Percentiles rank a stretch among this genome's conserved stretches.
These are phyloP conservation scores for Metschnikowia matae DNA, from an alignment of 805 yeast species.

Conservation along the genomic window DNA sequence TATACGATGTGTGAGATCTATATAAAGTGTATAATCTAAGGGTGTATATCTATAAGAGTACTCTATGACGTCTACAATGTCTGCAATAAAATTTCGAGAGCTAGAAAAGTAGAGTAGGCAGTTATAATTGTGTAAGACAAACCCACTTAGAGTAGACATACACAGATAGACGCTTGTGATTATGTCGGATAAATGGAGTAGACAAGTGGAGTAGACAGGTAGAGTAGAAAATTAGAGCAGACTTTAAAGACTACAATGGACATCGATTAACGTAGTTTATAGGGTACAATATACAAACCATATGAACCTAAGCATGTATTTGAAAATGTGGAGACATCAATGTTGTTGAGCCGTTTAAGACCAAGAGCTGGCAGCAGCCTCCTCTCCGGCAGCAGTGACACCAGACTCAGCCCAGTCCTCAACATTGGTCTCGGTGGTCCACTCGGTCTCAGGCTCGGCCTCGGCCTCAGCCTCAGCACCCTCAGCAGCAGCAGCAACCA, in stretches of 20 bases:
- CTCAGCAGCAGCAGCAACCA: constrained; percentile 44
- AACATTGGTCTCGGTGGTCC: constrained; percentile 54
- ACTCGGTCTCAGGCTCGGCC: constrained; percentile 54
- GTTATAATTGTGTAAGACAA: too few species aligned
- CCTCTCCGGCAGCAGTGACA: constrained; percentile 61
- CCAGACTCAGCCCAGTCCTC: constrained; percentile 64
- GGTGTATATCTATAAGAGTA: too few species aligned
- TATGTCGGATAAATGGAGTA: too few species aligned
- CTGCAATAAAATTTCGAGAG: too few species aligned
- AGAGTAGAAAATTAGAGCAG: too few species aligned
- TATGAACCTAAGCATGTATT: constrained; percentile 17
- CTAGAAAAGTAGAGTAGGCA: too few species aligned
- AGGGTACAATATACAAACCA: constrained; percentile 20
- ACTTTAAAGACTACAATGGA: neutral
- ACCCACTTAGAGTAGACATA: too few species aligned
- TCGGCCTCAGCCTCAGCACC: constrained; percentile 63
- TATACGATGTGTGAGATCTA: too few species aligned
- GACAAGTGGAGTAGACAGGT: too few species aligned
- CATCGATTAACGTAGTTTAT: constrained; percentile 19
- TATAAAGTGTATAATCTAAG: too few species aligned
- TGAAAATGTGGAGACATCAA: constrained; percentile 14
- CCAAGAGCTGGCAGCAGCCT: constrained; percentile 62
- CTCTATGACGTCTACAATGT: too few species aligned
- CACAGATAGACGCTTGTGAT: too few species aligned
- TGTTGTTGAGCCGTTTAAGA: constrained; percentile 20